These are phyloP conservation scores for Lagenaria siceraria DNA, from an alignment of 306 rosid species.

Conservation along the genomic window DNA sequence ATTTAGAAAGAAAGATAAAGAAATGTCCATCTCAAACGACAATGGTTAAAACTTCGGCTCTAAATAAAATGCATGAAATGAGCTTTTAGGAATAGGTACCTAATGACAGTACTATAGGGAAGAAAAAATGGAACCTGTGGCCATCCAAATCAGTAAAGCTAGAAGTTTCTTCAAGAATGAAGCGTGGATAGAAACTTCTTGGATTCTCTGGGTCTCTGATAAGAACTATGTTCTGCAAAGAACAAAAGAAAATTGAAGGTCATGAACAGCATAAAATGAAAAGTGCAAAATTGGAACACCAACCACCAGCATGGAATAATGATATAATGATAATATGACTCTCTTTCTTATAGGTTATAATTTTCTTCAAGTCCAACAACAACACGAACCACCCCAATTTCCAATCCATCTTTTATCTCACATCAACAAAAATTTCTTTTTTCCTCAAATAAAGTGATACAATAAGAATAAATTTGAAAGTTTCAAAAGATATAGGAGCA, in stretches of 20 bases:
- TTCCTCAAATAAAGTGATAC: background rate
- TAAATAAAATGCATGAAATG: no score
- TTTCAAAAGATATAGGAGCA: background rate
- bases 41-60: background rate
- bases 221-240: slow-evolving; percentile 74
- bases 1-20: background rate
- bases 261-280: no score
- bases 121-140: slow-evolving; percentile 34
- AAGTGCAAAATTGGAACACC: no score
- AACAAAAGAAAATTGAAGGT: background rate
- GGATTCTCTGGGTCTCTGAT: slow-evolving; percentile 76
- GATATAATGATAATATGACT: no score
- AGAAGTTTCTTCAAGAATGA: slow-evolving; percentile 82
- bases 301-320: no score
- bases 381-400: no score
- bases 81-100: background rate
- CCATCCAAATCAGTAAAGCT: slow-evolving; percentile 79
- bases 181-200: slow-evolving; percentile 78
- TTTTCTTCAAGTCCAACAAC: no score
- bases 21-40: background rate
- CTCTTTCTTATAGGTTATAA: no score
- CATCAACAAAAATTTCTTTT: no score
- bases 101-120: background rate
- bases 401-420: no score
- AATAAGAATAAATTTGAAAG: background rate